Conservation (phyloP, 108 stramenopile species). For the Nitzschia sp. region DNA sequence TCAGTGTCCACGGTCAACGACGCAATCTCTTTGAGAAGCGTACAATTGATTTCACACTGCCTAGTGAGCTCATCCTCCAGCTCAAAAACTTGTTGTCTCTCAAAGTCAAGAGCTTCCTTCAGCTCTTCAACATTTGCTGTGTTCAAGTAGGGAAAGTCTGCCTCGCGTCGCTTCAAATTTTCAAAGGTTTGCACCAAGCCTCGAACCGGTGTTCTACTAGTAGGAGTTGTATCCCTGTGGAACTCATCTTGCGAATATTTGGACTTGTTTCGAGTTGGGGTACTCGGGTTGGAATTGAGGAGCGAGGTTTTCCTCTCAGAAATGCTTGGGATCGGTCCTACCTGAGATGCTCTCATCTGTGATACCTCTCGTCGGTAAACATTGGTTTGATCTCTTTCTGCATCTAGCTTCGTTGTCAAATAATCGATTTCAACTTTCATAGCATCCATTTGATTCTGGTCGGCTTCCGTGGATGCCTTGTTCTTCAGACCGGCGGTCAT, state of each 20-base stretch:
- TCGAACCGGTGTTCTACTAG: constrained; percentile 11
- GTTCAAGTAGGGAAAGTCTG: not conserved
- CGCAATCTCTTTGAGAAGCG: constrained; percentile 30
- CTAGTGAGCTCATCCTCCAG: constrained; percentile 34
- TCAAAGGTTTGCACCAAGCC: constrained; percentile 15
- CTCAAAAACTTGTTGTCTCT: constrained; percentile 28
- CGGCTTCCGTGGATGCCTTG: constrained; percentile 3
- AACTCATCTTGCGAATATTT: not conserved
- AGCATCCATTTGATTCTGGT: constrained; percentile 1
- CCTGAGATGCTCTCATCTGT: constrained; percentile 7
- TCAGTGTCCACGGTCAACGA: constrained; percentile 10
- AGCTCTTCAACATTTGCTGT: constrained; percentile 15
- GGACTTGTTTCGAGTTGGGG: not conserved
- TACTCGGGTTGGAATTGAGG: not conserved
- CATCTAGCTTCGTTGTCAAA: constrained; percentile 12
- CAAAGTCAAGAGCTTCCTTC: constrained; percentile 18
- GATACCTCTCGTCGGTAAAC: constrained; percentile 3
- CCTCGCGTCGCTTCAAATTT: not conserved
- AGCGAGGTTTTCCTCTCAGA: not conserved
- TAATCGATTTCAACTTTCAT: constrained; percentile 15
- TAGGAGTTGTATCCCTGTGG: too few species aligned
- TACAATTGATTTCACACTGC: constrained; percentile 35
- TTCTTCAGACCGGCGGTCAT: not conserved
- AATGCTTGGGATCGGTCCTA: not conserved
- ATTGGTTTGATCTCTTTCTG: constrained; percentile 14